Percentiles rank a stretch among this genome's conserved stretches.
Conservation (phyloP, 768 basidiomycete species). For the Leccinum barrowsii region DNA sequence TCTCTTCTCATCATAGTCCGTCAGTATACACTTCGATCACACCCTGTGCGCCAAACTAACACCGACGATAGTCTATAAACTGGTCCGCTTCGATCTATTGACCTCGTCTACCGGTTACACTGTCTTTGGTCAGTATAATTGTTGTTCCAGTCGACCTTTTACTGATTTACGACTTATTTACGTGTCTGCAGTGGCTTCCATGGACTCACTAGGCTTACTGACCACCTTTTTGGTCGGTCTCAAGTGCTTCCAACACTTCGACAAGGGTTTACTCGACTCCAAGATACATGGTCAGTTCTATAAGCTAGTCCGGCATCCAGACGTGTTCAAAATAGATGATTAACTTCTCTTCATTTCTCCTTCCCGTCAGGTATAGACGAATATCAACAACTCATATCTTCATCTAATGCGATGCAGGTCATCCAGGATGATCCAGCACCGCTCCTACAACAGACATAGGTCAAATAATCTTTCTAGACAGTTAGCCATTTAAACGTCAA, state of each 20-base stretch:
- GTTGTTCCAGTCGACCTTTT: background rate
- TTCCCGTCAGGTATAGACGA: conserved; percentile 43
- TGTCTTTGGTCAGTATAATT: conserved; percentile 63
- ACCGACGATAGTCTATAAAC: conserved; percentile 62
- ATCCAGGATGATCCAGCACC: conserved; percentile 44
- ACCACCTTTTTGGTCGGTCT: conserved; percentile 73
- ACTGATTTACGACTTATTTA: conserved; percentile 1
- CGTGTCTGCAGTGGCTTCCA: conserved; percentile 54
- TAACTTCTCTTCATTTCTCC: conserved; percentile 16
- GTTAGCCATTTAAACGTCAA: no score
- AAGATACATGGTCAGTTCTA: conserved; percentile 70
- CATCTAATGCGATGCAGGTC: conserved; percentile 37
- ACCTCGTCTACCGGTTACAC: conserved; percentile 71
- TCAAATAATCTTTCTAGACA: no score
- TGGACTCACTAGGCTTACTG: conserved; percentile 63
- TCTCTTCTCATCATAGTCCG: conserved; percentile 23
- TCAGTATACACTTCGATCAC: conserved; percentile 11
- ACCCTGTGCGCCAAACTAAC: background rate
- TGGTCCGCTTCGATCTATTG: conserved; percentile 76
- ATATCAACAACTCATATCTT: conserved; percentile 42
- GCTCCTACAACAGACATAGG: conserved; percentile 61
- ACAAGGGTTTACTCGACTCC: conserved; percentile 68
- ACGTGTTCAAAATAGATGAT: conserved; percentile 35
- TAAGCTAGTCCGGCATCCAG: conserved; percentile 27
- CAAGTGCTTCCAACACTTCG: conserved; percentile 78